Base-by-base conservation (phyloP, 768 basidiomycete species). In the Russula virescens region DNA sequence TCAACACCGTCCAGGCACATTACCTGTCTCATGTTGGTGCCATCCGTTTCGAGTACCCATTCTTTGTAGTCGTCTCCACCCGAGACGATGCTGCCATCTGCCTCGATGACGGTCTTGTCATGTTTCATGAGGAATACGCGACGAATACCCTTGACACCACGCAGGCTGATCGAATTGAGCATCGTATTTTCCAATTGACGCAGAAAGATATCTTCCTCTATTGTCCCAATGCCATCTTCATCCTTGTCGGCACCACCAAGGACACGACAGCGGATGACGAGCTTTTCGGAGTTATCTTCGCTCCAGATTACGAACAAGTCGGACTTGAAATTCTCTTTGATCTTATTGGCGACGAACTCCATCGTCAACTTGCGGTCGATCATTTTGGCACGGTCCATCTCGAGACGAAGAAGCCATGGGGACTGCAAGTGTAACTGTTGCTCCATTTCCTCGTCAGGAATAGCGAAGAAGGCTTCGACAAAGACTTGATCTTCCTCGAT, bases 281-380 rank as follows among this genome's bases (percentile, higher is more conserved):
- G 85, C 77, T 98, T 98, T 75, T 96, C 92, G 3, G 96, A 91
- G 75, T 97, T 98, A 75, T 98, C 96, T 80, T 98, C 96, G 66
- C 92, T 94, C 90, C 94, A 97, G 68, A 98, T 97, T 73, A 98
- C 94, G 74, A 98, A 98, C 16, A 98, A 79, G 71, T 98, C 96
- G 2, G 91, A 88, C 73, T 94, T 91, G 80, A 98, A 98, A 67
- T 85, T 94, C 73, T 94, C 91, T 21, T 90, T 89, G 62, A 99
- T 98, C 46, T 90, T 87, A 66, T 89, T 87, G 6, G 94, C 95
- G 47, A 98, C 95, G 67, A 93, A 91, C 51, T 88, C 81, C 92
- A 98, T 98, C 13, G 89, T 91, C 68, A 98, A 80, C 73, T 95
- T 95, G 71, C 95, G 88, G 78, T 97, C 96, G 66, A 98, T 88